Evolutionary conservation across 305 asterid genomes (phyloP), one percentile per base, ranked within the genome.

Genomic region (Fraxinus velutina): DNA sequence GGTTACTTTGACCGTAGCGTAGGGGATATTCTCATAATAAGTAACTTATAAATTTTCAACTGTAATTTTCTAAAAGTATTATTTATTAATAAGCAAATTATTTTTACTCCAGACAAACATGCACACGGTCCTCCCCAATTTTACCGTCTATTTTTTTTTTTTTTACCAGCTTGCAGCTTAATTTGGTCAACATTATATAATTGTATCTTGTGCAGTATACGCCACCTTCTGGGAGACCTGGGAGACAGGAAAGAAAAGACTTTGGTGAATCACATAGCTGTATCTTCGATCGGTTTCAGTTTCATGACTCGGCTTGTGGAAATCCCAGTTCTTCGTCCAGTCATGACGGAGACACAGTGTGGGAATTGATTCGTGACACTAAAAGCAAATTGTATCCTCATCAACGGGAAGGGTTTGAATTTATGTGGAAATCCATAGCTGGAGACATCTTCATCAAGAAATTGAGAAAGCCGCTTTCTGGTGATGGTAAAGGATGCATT

Each of bases 351-450:
- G 95, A 91, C 44, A 85, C 95, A 0, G 94, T 91, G 15, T 87
- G 95, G 94, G 89, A 91, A 44, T 42, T 90, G 57, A 83, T 94
- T 32, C 87, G 92, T 0, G 87, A 89, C 12, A 73, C 84, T 0
- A 83, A 84, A 64, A 79, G 76, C 22, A 81, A 71, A 1, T 50
- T 94, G 91, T 94, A 88, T 77, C 90, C 90, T 47, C 98, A 94
- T 86, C 98, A 94, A 70, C 86, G 88, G 0, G 92, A 93, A 55
- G 98, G 93, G 0, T 92, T 91, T 64, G 90, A 89, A 19, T 94
- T 94, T 76, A 83, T 94, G 60, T 92, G 97, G 97, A 89, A 77
- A 73, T 91, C 92, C 21, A 81, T 94, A 27, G 95, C 88, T 0
- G 97, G 95, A 36, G 92, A 78, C 52, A 89, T 84, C 4, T 5